These are phyloP conservation scores for Rhizomucor miehei DNA, from an alignment of 371 early-diverging fungal genomes.

Conservation along the genomic window DNA sequence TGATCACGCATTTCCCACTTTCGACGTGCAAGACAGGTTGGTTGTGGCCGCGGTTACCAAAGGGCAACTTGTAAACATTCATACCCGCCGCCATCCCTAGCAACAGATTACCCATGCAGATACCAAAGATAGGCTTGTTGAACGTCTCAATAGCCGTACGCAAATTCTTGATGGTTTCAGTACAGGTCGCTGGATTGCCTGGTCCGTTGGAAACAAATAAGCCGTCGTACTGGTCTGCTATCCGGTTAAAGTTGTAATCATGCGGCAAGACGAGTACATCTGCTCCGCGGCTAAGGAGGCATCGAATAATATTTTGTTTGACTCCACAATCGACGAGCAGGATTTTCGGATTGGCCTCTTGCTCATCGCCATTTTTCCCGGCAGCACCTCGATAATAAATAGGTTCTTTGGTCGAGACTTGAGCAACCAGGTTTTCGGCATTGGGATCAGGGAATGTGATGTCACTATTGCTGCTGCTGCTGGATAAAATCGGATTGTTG, in stretches of 20 bases:
- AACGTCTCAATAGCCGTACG: constrained; percentile 55
- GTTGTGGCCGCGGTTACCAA: constrained; percentile 97
- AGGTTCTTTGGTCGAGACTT: constrained; percentile 54
- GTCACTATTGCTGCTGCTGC: too few relatives aligned
- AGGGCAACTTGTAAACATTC: constrained; percentile 84
- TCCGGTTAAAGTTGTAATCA: constrained; percentile 67
- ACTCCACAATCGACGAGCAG: constrained; percentile 89
- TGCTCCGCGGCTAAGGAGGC: constrained; percentile 75
- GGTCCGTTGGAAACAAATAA: constrained; percentile 95
- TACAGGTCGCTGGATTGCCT: constrained; percentile 76
- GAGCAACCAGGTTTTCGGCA: constrained; percentile 55
- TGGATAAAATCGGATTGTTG: constrained; percentile 27
- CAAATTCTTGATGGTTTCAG: constrained; percentile 68
- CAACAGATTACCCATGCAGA: constrained; percentile 95
- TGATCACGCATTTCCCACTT: constrained; percentile 79
- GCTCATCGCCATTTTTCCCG: constrained; percentile 54
- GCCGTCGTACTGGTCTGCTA: constrained; percentile 74
- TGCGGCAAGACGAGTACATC: constrained; percentile 86
- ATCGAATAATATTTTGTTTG: constrained; percentile 91
- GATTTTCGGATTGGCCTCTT: constrained; percentile 39
- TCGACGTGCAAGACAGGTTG: constrained; percentile 84
- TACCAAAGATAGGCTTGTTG: constrained; percentile 91
- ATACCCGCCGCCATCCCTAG: constrained; percentile 90
- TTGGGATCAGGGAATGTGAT: constrained; percentile 76
- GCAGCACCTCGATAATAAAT: constrained; percentile 65